A percentile compares a stretch with the other conserved stretches of the same genome.
phyloP scores from a whole-genome alignment of 306 rosid species.

The Chamaecrista fasciculata region DNA sequence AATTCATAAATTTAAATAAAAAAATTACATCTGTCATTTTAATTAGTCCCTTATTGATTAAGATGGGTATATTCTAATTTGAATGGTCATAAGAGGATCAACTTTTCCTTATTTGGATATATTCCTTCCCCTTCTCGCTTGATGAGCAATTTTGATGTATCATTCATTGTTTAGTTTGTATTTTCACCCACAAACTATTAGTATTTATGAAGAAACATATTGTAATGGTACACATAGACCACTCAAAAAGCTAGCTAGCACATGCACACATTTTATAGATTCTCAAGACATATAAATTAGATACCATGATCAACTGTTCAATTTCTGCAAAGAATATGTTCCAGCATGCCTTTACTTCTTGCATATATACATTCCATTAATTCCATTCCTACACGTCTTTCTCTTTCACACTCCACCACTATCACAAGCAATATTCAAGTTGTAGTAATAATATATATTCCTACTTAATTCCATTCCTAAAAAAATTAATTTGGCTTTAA shows the following conservation, averaged over 20 bases:
- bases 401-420: neutral
- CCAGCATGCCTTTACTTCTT: conserved; percentile 2
- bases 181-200: neutral
- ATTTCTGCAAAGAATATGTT: conserved; percentile 28
- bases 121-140: neutral
- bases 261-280: conserved; percentile 12
- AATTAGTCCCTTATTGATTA: too few relatives aligned
- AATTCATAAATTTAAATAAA: too few relatives aligned
- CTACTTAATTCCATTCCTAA: too few relatives aligned
- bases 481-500: too few relatives aligned
- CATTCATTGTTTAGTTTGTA: too few relatives aligned
- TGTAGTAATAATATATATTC: too few relatives aligned
- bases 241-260: conserved; percentile 22
- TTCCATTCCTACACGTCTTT: neutral
- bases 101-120: neutral
- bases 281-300: neutral
- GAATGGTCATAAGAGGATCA: too few relatives aligned
- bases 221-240: neutral
- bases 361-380: neutral
- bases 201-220: neutral
- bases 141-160: neutral
- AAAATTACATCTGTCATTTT: too few relatives aligned
- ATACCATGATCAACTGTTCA: neutral
- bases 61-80: neutral
- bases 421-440: neutral